phyloP scores from a whole-genome alignment of 163 green algal genomes.

The Scenedesmus sp. region DNA sequence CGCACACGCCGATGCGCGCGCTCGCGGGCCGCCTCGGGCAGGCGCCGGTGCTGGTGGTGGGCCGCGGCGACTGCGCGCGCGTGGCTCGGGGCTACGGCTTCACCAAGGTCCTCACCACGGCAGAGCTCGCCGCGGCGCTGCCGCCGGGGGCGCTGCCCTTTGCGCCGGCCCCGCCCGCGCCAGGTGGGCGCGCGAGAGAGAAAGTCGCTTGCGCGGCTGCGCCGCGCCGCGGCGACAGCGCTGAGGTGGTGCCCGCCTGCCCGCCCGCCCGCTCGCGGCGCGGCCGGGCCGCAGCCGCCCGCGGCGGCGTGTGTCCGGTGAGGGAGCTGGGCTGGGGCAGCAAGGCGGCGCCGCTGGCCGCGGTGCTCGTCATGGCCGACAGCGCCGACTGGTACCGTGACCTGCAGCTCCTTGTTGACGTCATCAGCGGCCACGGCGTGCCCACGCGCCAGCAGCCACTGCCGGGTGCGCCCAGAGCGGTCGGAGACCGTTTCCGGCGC shows the following conservation, averaged over 20 bases:
- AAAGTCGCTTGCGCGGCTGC: too few species aligned
- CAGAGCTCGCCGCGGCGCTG: constrained; percentile 61
- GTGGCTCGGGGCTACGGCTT: constrained; percentile 71
- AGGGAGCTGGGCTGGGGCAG: constrained; percentile 48
- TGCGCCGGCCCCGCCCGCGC: constrained; percentile 1
- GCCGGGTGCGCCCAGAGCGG: constrained; percentile 17
- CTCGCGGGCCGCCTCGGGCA: constrained; percentile 56
- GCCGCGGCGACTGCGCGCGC: constrained; percentile 53
- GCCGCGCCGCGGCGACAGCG: too few species aligned
- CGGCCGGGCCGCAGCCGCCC: constrained; percentile 1
- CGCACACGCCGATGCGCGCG: constrained; percentile 77
- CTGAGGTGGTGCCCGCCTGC: too few species aligned
- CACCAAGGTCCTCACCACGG: constrained; percentile 52
- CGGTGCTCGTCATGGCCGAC: constrained; percentile 70
- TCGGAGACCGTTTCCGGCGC: too few species aligned
- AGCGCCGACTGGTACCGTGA: constrained; percentile 69
- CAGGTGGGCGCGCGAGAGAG: too few species aligned
- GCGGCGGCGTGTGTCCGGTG: constrained; percentile 36
- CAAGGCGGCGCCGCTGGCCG: constrained; percentile 52
- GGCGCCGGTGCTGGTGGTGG: constrained; percentile 76
- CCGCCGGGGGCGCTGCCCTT: constrained; percentile 65
- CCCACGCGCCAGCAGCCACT: constrained; percentile 29
- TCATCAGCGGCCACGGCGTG: constrained; percentile 65
- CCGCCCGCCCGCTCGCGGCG: too few species aligned
- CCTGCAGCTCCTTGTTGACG: constrained; percentile 81